Evolutionary conservation across 805 yeast species (phyloP).

Genomic region (Starmerella apicola): DNA sequence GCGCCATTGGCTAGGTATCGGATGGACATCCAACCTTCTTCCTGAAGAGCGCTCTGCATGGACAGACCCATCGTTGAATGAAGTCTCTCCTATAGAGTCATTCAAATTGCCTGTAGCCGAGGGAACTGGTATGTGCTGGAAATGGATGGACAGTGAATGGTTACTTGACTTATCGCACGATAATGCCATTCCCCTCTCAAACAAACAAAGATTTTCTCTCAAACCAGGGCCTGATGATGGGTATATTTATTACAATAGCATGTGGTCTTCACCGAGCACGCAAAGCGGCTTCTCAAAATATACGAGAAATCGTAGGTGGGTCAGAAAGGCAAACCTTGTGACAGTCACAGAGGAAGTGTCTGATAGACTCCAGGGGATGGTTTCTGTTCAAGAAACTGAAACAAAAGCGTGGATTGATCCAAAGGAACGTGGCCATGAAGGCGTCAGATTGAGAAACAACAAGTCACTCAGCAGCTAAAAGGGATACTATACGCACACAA

Average conservation of each 20-base stretch:
- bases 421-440: too few relatives aligned
- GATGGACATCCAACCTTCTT: constrained; percentile 88
- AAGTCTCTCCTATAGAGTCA: constrained; percentile 59
- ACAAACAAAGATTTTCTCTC: constrained; percentile 41
- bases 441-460: too few relatives aligned
- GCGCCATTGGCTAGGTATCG: constrained; percentile 94
- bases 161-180: constrained; percentile 77
- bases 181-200: constrained; percentile 16
- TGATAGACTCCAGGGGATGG: neutral
- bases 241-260: constrained; percentile 76
- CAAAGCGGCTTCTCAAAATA: constrained; percentile 83
- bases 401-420: too few relatives aligned
- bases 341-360: neutral
- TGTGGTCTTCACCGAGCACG: constrained; percentile 84
- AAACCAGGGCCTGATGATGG: constrained; percentile 71
- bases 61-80: constrained; percentile 93
- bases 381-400: too few relatives aligned
- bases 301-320: constrained; percentile 92
- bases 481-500: too few relatives aligned
- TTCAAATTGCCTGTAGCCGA: constrained; percentile 70
- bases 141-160: constrained; percentile 94
- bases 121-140: constrained; percentile 67
- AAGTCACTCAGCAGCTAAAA: too few relatives aligned
- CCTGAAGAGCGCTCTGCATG: constrained; percentile 91
- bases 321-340: constrained; percentile 81